Evolutionary conservation across 805 yeast species (phyloP), one percentile per base, ranked within the genome.

Genomic region (Kodamaea laetipori): DNA sequence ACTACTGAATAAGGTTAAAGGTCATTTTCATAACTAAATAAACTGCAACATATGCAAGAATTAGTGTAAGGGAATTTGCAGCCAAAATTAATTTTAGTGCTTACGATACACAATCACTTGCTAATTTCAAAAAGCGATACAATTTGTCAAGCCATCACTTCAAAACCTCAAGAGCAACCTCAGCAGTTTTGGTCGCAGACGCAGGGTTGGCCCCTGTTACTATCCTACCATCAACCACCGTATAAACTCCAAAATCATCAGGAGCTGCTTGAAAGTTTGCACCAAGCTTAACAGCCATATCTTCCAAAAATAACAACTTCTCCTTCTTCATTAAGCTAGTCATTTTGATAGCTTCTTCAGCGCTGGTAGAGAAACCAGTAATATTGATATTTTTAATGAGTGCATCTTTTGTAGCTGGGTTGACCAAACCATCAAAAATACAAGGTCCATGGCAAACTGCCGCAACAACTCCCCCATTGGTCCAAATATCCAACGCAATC

Each of bases 391-490:
- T 86, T 48, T 74, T 58, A 43, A 75, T 66, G 40, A 83, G 51
- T 12, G 65, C 60, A 37, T 68, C 63, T 33, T 79, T 79, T 12
- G 74, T 65, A 6, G 53, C 45, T 32, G 55, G 48, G 50, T 77
- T 78, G 31, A 55, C 63, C 49, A 81, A 56, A 34, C 68, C 67
- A n/a, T 69, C 76, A 47, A 82, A 76, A 48, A 81, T 69, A 16
- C 73, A 71, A n/a, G 84, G 84, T 6, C 85, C 88, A 51, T 82
- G 86, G 60, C 88, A 82, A 6, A 82, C 86, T 11, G 86, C 84
- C 33, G 80, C 61, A 17, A 82, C 73, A 30, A 80, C 73, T 38
- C 85, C 86, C 30, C 76, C 78, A 15, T 72, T 60, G 24, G 61
- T 64, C 56, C 74, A 78, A 39, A 81, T 72, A 16, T 65, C 61